Base-by-base conservation (phyloP, 2,329 filamentous ascomycete genomes). In the Blumeria graminis region DNA sequence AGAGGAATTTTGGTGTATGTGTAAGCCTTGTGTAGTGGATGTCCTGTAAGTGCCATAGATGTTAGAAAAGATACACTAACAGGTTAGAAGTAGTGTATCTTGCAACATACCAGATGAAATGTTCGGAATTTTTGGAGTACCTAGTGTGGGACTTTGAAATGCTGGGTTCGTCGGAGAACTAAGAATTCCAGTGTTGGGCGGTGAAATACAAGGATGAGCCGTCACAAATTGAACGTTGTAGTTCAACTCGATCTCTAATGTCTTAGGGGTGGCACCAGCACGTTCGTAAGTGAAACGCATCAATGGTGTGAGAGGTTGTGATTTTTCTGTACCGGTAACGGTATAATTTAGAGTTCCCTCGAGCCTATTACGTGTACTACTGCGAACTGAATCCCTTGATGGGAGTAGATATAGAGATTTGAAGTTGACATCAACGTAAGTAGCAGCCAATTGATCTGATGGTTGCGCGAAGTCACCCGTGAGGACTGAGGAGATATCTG, bases 221-320 rank as follows among this genome's bases (percentile, higher is more conserved):
- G 80, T 82, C 16, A 82, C 76, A 63, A 83, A 83, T 61, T 75
- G 75, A 22, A 82, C 72, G 57, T 83, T 79, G 60, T 78, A 75
- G 6, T 68, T 67, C 9, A 84, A 66, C 0, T 71, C 58, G n/a
- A 67, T 54, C 53, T 64, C 62, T 7, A 65, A 41, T 43, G 64
- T 62, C 55, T 57, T 64, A 33, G 59, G 60, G 1, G 59, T 57
- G 11, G 62, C 61, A 4, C 57, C 61, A 10, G 59, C 59, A 6
- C 57, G 32, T 8, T 59, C 55, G 5, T 65, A 38, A 10, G 56
- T 48, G 53, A 68, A 67, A 11, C 60, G 58, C 61, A 67, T 63
- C 59, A 64, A 62, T 7, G 64, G 64, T 10, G 65, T 65, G 43
- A 64, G 67, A 65, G 6, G 32, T 55, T n/a, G 61, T 57, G n/a